phyloP scores from a whole-genome alignment of 1,284 basidiomycete species.

The Vanrija humicola region DNA sequence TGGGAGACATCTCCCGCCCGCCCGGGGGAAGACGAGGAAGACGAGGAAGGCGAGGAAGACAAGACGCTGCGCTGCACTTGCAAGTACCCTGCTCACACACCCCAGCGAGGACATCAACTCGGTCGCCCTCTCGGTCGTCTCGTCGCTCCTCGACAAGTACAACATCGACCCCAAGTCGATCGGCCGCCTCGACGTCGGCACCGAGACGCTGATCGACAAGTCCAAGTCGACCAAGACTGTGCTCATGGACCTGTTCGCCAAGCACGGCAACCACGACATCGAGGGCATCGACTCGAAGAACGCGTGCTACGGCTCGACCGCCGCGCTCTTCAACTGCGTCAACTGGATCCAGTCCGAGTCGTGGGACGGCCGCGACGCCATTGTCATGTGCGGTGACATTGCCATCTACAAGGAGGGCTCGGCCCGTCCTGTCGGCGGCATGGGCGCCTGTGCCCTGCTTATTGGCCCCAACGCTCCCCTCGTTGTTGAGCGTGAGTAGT shows the following conservation, averaged over 20 bases:
- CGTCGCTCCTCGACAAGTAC: slow-evolving; percentile 86
- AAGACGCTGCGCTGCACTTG: no score
- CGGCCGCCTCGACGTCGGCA: slow-evolving; percentile 95
- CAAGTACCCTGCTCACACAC: no score
- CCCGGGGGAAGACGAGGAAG: no score
- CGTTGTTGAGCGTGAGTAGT: slow-evolving; percentile 82
- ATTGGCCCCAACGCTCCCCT: slow-evolving; percentile 95
- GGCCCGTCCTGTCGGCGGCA: slow-evolving; percentile 93
- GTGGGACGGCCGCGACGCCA: slow-evolving; percentile 98
- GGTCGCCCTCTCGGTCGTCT: slow-evolving; percentile 74
- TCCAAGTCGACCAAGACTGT: slow-evolving; percentile 98
- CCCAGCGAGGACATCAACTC: slow-evolving; percentile 91
- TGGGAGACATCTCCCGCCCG: no score
- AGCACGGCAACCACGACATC: slow-evolving; percentile 90
- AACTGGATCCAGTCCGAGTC: slow-evolving; percentile 95
- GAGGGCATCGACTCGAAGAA: slow-evolving; percentile 99
- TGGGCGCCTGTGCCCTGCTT: slow-evolving; percentile 89
- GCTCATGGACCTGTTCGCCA: slow-evolving; percentile 95
- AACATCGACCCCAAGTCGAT: slow-evolving; percentile 94
- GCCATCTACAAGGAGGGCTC: slow-evolving; percentile 96
- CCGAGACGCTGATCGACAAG: slow-evolving; percentile 99
- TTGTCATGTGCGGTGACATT: slow-evolving; percentile 96
- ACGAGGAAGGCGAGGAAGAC: no score
- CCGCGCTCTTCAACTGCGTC: slow-evolving; percentile 94
- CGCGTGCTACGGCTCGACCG: slow-evolving; percentile 97